Evolutionary conservation across 345 rosid genomes (phyloP).

Genomic region (Eucalyptus marginata): DNA sequence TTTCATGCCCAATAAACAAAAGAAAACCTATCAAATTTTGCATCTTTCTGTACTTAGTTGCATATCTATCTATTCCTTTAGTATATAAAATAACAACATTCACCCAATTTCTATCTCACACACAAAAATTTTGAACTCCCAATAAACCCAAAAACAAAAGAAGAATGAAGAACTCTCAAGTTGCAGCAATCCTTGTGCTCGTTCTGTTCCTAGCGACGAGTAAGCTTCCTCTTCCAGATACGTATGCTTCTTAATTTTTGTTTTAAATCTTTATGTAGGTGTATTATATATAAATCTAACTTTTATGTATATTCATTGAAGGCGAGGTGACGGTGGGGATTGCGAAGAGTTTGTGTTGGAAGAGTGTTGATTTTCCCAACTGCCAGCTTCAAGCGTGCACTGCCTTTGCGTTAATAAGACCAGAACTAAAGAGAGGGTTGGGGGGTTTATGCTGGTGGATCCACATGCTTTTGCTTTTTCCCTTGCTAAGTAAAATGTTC

Average conservation of each 20-base stretch:
- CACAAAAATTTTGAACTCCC: no score
- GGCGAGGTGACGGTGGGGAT: neutral
- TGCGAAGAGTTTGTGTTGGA: neutral
- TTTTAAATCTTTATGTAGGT: neutral
- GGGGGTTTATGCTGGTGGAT: neutral
- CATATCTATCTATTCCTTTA: neutral
- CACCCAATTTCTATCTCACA: no score
- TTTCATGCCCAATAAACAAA: neutral
- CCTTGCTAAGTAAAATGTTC: neutral
- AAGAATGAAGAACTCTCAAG: neutral
- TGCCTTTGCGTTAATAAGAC: neutral
- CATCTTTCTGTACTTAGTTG: neutral
- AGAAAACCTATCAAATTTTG: neutral
- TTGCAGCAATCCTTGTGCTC: neutral
- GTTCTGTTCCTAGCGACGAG: neutral
- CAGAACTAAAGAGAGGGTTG: neutral
- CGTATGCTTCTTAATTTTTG: neutral
- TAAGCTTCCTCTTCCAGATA: neutral
- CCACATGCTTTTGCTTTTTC: neutral
- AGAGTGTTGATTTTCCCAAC: neutral
- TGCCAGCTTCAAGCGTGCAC: neutral
- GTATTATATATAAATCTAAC: neutral
- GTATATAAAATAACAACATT: neutral
- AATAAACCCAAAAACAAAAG: neutral
- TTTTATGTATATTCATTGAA: neutral